A percentile compares a stretch with the other conserved stretches of the same genome.
Evolutionary conservation across 2,329 filamentous ascomycete genomes (phyloP).

Genomic region (Venturia pyrina): DNA sequence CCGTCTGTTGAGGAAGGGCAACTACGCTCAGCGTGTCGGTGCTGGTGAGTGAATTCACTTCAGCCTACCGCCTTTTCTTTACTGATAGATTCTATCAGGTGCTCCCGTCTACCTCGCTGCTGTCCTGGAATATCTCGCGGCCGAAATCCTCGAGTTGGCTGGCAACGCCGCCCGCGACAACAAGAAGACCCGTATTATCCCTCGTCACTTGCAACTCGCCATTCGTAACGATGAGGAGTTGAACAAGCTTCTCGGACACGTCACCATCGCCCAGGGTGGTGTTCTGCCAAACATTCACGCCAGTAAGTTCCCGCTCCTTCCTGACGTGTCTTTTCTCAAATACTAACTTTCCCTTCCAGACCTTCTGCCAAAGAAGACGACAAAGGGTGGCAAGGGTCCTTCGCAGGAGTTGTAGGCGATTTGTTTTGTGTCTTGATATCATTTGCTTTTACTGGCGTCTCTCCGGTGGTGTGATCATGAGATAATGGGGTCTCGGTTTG

Average conservation of each 20-base stretch:
- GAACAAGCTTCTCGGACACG: constrained; percentile 96
- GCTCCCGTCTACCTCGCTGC: constrained; percentile 95
- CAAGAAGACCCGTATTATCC: constrained; percentile 99
- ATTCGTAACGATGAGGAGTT: constrained; percentile 99
- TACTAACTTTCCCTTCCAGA: constrained; percentile 47
- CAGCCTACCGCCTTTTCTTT: constrained; percentile 8
- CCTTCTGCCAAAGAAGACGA: constrained; percentile 98
- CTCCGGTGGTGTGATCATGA: constrained; percentile 47
- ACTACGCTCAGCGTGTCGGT: constrained; percentile 99
- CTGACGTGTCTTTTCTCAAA: not conserved
- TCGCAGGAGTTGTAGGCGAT: constrained; percentile 83
- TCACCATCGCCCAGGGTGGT: constrained; percentile 96
- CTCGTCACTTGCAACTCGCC: constrained; percentile 95
- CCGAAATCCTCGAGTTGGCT: constrained; percentile 97
- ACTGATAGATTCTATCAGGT: constrained; percentile 34
- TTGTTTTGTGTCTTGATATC: constrained; percentile 22
- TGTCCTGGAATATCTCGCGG: constrained; percentile 95
- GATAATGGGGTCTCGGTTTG: constrained; percentile 68
- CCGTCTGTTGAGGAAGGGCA: constrained; percentile 96
- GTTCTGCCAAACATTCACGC: constrained; percentile 95
- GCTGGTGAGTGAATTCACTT: constrained; percentile 50
- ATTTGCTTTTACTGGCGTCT: constrained; percentile 38
- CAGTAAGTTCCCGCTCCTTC: constrained; percentile 53
- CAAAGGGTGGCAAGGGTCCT: constrained; percentile 82
- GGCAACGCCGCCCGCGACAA: constrained; percentile 98